These are phyloP conservation scores for Borovskyia barvae DNA, from an alignment of 208 protist genomes.

Conservation along the genomic window DNA sequence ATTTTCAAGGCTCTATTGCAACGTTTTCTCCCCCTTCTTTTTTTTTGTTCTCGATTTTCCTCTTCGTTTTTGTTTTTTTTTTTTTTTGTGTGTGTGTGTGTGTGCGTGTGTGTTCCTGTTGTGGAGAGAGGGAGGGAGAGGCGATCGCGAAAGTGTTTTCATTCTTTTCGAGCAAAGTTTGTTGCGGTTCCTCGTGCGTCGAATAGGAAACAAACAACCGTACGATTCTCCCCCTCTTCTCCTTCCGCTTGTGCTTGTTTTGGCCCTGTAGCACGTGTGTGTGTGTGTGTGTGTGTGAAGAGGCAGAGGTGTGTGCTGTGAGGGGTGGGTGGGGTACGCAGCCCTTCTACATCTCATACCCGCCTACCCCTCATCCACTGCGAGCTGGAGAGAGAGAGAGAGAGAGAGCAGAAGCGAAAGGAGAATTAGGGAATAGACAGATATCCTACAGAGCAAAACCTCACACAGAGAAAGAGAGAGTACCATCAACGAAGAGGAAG, in stretches of 20 bases:
- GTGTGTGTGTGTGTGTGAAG: neutral
- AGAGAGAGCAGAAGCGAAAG: too few species aligned
- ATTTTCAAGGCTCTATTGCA: too few species aligned
- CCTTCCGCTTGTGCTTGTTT: neutral
- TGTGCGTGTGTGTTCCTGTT: neutral
- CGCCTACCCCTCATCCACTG: too few species aligned
- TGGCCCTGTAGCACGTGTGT: neutral
- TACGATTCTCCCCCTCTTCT: neutral
- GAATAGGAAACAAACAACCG: too few species aligned
- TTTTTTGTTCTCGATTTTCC: conserved; percentile 1
- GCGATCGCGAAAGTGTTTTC: neutral
- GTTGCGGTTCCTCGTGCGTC: neutral
- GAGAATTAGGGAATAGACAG: too few species aligned
- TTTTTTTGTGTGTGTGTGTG: neutral
- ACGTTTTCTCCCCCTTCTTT: neutral
- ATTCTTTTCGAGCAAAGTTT: conserved; percentile 1
- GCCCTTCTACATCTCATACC: too few species aligned
- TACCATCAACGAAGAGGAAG: too few species aligned
- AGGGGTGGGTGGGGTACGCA: too few species aligned
- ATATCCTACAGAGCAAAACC: too few species aligned
- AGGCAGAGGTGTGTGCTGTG: too few species aligned
- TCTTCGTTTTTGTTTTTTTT: conserved; percentile 8
- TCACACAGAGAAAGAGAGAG: too few species aligned
- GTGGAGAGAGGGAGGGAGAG: neutral
- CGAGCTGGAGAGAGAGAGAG: too few species aligned